These are phyloP conservation scores for Ammopiptanthus mongolicus DNA, from an alignment of 306 rosid species.

Conservation along the genomic window DNA sequence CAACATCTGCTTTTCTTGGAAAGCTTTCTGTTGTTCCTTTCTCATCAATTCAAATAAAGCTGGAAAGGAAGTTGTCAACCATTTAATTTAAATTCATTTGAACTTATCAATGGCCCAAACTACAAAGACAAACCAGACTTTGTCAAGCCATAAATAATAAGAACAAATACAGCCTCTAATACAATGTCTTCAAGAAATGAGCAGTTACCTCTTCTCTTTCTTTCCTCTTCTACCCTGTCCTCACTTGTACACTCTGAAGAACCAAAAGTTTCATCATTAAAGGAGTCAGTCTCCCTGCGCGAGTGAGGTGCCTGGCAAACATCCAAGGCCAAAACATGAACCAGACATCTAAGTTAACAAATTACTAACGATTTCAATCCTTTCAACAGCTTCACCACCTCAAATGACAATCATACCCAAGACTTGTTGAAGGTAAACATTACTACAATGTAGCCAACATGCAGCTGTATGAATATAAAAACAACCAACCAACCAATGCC, in stretches of 20 bases:
- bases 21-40: constrained; percentile 81
- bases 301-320: constrained; percentile 77
- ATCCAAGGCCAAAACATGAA: constrained; percentile 4
- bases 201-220: constrained; percentile 87
- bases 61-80: constrained; percentile 39
- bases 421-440: neutral
- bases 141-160: neutral
- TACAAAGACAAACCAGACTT: neutral
- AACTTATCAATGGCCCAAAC: constrained; percentile 1
- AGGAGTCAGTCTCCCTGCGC: constrained; percentile 41
- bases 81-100: constrained; percentile 13
- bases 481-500: too few relatives aligned
- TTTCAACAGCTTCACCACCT: neutral
- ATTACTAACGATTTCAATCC: neutral
- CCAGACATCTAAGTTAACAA: neutral
- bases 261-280: constrained; percentile 89
- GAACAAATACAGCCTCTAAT: neutral
- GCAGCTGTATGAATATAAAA: constrained; percentile 6
- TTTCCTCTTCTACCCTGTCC: constrained; percentile 91
- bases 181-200: constrained; percentile 9
- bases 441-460: constrained; percentile 6
- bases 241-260: constrained; percentile 66
- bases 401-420: constrained; percentile 11
- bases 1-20: constrained; percentile 63
- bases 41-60: constrained; percentile 90